Base-by-base conservation (phyloP, 352 stramenopile species). In the Phytophthora cactorum region DNA sequence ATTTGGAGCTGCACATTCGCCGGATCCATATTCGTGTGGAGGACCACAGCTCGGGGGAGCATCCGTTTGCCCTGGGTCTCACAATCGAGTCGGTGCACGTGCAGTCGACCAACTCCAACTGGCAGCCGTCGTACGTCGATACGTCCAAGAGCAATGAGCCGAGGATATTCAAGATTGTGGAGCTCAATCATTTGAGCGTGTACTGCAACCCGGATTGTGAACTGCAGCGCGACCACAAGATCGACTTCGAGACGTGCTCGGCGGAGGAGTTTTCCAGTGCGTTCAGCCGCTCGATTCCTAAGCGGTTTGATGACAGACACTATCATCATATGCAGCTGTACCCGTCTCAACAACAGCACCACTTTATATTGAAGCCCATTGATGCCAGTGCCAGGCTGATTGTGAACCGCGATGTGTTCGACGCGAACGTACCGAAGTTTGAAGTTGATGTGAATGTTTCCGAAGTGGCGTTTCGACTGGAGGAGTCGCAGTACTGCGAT, bases 401-500 rank as follows among this genome's bases (percentile, higher is more conserved):
- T 55, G 80, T 96, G 43, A 96, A 96, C 56, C 81, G 86, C 11
- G 89, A 96, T 60, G 79, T 87, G 14, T 89, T 84, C 50, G 86
- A 95, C 15, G 81, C 75, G 7, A 89, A 73, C 46, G 80, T 91
- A 12, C 88, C 89, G 10, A 93, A 90, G 47, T 85, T 96, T 79
- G 86, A 96, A 66, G 43, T 96, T 12, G 86, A 95, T 46, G 71
- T 96, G 25, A 91, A 68, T 59, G 82, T 95, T 27, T 81, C 83
- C 4, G 82, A 95, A 49, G 84, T 96, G 11, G 86, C 88, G 0
- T 73, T 96, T 43, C 88, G 86, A 11, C 61, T 96, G 9, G 89
- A 96, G 69, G 89, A 96, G 43, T 93, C 84, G 0, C 89, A 96
- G 56, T 96, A 96, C 50, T 96, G 89, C 52, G 88, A 96, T 77